phyloP scores from a whole-genome alignment of 2,329 filamentous ascomycete genomes.

The Arthroderma uncinatum region DNA sequence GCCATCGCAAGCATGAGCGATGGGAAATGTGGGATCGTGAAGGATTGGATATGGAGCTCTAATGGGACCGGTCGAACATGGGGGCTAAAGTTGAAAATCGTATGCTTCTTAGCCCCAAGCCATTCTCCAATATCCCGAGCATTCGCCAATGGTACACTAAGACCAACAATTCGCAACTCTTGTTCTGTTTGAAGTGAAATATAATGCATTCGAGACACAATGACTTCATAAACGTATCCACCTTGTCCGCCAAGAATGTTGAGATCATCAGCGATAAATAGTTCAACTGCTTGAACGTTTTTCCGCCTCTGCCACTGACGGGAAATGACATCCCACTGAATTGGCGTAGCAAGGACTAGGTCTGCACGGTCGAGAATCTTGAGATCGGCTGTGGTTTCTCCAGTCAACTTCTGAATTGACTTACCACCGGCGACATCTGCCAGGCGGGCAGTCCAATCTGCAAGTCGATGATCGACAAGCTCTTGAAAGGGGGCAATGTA shows the following conservation, averaged over 20 bases:
- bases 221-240: constrained; percentile 87
- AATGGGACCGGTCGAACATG: constrained; percentile 78
- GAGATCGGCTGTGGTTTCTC: constrained; percentile 82
- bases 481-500: constrained; percentile 95
- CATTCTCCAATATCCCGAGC: constrained; percentile 91
- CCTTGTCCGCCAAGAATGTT: constrained; percentile 80
- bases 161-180: constrained; percentile 72
- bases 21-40: constrained; percentile 90
- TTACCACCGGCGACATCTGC: constrained; percentile 66
- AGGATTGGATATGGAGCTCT: constrained; percentile 90
- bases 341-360: constrained; percentile 79
- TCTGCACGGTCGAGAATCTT: constrained; percentile 80
- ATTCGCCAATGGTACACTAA: constrained; percentile 87
- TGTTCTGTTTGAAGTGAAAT: constrained; percentile 81
- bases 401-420: constrained; percentile 81
- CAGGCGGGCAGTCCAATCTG: constrained; percentile 77
- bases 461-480: constrained; percentile 67
- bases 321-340: constrained; percentile 92
- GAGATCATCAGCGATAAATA: constrained; percentile 91
- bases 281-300: constrained; percentile 78
- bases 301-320: constrained; percentile 94
- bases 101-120: constrained; percentile 96
- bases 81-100: constrained; percentile 97
- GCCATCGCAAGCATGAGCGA: constrained; percentile 98
- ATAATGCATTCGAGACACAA: constrained; percentile 96